phyloP scores from a whole-genome alignment of 768 basidiomycete species.

The Nidula microcarpa region DNA sequence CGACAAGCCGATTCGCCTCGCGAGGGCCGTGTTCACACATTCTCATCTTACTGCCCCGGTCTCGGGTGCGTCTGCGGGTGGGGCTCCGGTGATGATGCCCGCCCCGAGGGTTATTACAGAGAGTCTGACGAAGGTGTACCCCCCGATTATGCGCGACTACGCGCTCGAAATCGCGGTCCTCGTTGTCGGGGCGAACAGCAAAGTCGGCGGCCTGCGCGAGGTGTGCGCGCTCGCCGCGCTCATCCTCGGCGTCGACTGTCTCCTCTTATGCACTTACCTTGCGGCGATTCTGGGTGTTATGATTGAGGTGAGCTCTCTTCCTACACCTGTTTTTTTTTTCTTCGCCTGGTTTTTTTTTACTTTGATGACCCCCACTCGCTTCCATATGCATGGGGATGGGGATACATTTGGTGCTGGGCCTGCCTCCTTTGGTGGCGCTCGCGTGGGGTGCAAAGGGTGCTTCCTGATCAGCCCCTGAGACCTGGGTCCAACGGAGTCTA shows the following conservation, averaged over 20 bases:
- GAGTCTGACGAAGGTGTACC: conserved; percentile 75
- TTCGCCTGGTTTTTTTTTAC: too few species aligned
- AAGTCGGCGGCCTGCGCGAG: conserved; percentile 86
- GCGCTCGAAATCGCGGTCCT: conserved; percentile 90
- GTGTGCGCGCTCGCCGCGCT: conserved; percentile 94
- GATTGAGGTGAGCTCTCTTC: conserved; percentile 69
- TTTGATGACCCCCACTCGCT: too few species aligned
- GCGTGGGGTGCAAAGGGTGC: too few species aligned
- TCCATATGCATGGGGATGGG: too few species aligned
- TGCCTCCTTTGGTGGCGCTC: too few species aligned
- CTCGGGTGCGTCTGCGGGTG: conserved; percentile 8
- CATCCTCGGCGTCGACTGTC: conserved; percentile 82
- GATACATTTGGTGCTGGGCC: too few species aligned
- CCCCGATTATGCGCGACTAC: conserved; percentile 88
- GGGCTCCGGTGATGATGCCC: conserved; percentile 49
- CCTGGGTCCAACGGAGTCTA: too few species aligned
- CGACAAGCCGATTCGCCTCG: conserved; percentile 93
- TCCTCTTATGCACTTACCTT: conserved; percentile 88
- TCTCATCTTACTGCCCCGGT: conserved; percentile 52
- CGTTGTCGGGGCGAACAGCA: conserved; percentile 79
- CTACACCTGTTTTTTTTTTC: neutral
- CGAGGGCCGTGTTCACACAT: conserved; percentile 84
- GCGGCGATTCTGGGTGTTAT: conserved; percentile 88
- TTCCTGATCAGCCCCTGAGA: too few species aligned
- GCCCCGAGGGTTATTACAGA: conserved; percentile 84